Evolutionary conservation across 768 basidiomycete genomes (phyloP).

Genomic region (Pisolithus marmoratus): DNA sequence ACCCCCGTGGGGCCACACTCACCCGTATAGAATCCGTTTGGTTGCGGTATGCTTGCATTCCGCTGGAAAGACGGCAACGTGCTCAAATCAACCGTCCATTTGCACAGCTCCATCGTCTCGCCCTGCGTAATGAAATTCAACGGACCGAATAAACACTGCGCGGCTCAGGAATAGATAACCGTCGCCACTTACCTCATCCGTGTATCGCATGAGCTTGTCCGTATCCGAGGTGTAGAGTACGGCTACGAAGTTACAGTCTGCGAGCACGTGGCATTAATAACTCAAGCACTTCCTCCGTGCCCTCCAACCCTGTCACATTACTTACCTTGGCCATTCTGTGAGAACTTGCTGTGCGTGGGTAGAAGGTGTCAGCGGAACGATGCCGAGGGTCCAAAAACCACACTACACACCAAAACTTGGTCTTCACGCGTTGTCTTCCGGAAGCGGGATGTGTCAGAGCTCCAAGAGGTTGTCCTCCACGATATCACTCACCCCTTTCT

Average conservation of each 20-base stretch:
- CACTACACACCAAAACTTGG: slow-evolving; percentile 68
- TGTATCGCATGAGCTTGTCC: slow-evolving; percentile 76
- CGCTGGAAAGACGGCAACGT: slow-evolving; percentile 74
- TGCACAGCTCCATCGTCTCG: slow-evolving; percentile 68
- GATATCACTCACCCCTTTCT: slow-evolving; percentile 65
- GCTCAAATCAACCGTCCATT: slow-evolving; percentile 83
- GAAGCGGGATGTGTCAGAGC: slow-evolving; percentile 10
- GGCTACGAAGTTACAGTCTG: slow-evolving; percentile 79
- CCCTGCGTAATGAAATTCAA: slow-evolving; percentile 36
- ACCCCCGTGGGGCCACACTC: slow-evolving; percentile 13
- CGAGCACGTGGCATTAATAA: slow-evolving; percentile 2
- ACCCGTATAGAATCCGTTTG: slow-evolving; percentile 78
- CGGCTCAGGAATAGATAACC: slow-evolving; percentile 1
- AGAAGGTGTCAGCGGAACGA: slow-evolving; percentile 3
- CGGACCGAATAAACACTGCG: not conserved
- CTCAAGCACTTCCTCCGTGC: not conserved
- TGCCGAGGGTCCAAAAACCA: not conserved
- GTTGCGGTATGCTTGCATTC: slow-evolving; percentile 51
- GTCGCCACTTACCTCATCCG: slow-evolving; percentile 54
- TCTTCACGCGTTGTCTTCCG: slow-evolving; percentile 69
- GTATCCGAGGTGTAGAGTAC: slow-evolving; percentile 72
- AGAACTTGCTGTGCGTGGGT: slow-evolving; percentile 55
- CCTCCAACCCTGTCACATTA: not conserved
- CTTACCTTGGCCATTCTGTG: slow-evolving; percentile 47
- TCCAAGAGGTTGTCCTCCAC: slow-evolving; percentile 8